Evolutionary conservation across 768 basidiomycete species (phyloP).

Genomic region (Candolleomyces aberdarensis): DNA sequence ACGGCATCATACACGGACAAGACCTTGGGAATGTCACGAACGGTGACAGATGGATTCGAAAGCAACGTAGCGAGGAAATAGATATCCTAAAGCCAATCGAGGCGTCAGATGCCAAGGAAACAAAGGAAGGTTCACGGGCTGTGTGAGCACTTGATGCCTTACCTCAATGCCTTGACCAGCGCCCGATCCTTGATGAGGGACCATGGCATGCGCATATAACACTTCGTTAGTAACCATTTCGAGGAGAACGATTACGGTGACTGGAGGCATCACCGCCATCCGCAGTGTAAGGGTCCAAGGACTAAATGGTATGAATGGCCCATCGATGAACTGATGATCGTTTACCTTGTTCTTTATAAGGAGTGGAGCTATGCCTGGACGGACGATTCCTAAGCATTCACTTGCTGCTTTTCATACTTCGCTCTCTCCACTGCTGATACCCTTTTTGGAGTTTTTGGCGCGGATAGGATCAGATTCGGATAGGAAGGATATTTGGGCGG

Average conservation of each 20-base stretch:
- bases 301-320: constrained; percentile 17
- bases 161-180: constrained; percentile 50
- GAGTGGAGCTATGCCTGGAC: constrained; percentile 11
- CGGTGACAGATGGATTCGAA: constrained; percentile 32
- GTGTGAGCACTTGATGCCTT: not conserved
- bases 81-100: constrained; percentile 31
- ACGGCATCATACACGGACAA: constrained; percentile 35
- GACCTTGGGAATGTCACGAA: constrained; percentile 22
- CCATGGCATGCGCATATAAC: constrained; percentile 42
- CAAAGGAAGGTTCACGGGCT: constrained; percentile 29
- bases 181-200: constrained; percentile 45
- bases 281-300: constrained; percentile 15
- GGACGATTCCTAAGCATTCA: constrained; percentile 45
- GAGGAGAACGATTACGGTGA: not conserved
- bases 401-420: constrained; percentile 78
- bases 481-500: constrained; percentile 67
- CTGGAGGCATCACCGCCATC: constrained; percentile 21
- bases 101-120: not conserved
- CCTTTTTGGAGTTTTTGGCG: constrained; percentile 83
- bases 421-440: constrained; percentile 50
- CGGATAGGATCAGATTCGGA: constrained; percentile 71
- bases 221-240: not conserved
- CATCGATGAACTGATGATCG: constrained; percentile 14
- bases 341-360: no score
- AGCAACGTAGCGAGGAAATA: constrained; percentile 36